Evolutionary conservation across 441 rosid species (phyloP).

Genomic region (Croton setiger): DNA sequence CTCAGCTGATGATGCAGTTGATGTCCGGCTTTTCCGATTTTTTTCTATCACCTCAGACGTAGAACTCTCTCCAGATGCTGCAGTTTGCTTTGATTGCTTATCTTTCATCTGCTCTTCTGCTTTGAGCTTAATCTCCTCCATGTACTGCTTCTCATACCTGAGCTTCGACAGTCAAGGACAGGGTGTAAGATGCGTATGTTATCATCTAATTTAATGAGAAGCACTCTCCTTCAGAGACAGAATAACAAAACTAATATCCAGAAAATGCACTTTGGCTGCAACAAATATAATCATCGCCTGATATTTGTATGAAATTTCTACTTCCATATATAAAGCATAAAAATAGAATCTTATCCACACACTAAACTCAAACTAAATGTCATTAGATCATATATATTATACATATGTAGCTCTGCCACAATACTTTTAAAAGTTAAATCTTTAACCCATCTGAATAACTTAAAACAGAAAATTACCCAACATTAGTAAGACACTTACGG

Average conservation of each 20-base stretch:
- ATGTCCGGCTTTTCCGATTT: conserved; percentile 32
- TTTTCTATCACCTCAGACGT: conserved; percentile 26
- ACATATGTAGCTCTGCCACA: too few relatives aligned
- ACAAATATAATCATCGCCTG: background rate
- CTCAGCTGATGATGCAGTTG: conserved; percentile 39
- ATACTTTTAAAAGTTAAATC: background rate
- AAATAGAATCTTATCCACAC: background rate
- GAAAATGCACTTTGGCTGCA: background rate
- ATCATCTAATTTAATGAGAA: background rate
- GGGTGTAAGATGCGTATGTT: background rate
- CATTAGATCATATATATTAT: background rate
- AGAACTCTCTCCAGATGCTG: conserved; percentile 26
- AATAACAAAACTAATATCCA: background rate
- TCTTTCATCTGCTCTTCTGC: conserved; percentile 33
- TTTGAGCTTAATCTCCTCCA: conserved; percentile 41
- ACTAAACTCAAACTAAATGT: background rate
- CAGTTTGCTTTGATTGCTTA: conserved; percentile 30
- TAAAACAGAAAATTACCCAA: background rate
- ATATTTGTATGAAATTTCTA: background rate
- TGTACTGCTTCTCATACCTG: conserved; percentile 51
- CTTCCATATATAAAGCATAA: background rate
- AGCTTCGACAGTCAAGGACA: conserved; percentile 6
- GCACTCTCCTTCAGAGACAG: background rate
- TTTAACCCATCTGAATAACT: background rate
- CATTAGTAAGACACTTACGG: conserved; percentile 46